These are phyloP conservation scores for Penicillium capsulatum DNA, from an alignment of 2,329 filamentous ascomycete genomes.

Conservation along the genomic window DNA sequence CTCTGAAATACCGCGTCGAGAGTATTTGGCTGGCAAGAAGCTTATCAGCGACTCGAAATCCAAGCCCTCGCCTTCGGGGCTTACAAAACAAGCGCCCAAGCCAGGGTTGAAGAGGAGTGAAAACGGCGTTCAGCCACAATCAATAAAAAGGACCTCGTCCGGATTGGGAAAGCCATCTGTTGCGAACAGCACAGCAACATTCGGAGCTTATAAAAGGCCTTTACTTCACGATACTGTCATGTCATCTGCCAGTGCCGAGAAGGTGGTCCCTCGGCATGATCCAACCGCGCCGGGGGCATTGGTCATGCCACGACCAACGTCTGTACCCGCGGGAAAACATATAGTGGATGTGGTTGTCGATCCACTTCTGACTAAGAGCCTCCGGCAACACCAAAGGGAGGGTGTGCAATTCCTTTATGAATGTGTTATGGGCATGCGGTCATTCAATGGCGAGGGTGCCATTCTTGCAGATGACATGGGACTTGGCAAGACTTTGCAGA, in stretches of 20 bases:
- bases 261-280: slow-evolving; percentile 62
- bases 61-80: slow-evolving; percentile 12
- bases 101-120: slow-evolving; percentile 12
- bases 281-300: slow-evolving; percentile 57
- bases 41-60: slow-evolving; percentile 26
- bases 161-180: slow-evolving; percentile 32
- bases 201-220: slow-evolving; percentile 59
- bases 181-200: slow-evolving; percentile 41
- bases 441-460: slow-evolving; percentile 62
- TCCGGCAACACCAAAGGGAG: slow-evolving; percentile 65
- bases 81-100: slow-evolving; percentile 19
- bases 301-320: slow-evolving; percentile 61
- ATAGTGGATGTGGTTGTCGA: slow-evolving; percentile 71
- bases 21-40: slow-evolving; percentile 46
- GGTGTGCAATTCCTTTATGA: slow-evolving; percentile 70
- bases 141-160: slow-evolving; percentile 12
- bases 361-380: slow-evolving; percentile 58
- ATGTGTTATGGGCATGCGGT: slow-evolving; percentile 69
- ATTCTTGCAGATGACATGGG: slow-evolving; percentile 75
- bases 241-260: slow-evolving; percentile 42
- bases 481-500: slow-evolving; percentile 68
- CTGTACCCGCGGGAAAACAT: slow-evolving; percentile 57
- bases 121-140: slow-evolving; percentile 9
- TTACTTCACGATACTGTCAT: slow-evolving; percentile 52
- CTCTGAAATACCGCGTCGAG: slow-evolving; percentile 55